Base-by-base conservation (phyloP, 2,329 filamentous ascomycete genomes). In the Nigrospora sphaerica region DNA sequence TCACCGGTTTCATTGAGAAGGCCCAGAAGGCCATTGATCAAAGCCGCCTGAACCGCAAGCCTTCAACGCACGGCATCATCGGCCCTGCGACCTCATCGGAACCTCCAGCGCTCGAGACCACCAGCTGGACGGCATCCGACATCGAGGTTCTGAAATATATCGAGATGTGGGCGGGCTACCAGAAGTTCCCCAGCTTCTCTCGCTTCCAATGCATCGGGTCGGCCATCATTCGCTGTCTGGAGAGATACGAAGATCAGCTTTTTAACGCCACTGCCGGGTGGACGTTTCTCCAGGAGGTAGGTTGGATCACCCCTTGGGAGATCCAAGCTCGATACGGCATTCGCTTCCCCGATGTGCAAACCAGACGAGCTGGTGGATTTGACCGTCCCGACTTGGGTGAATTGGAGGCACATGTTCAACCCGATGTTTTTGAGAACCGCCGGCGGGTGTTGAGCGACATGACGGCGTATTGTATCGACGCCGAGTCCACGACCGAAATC, bases 211-310 rank as follows among this genome's bases (percentile, higher is more conserved):
- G 80, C 34, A 68, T 85, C 48, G 85, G 83, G 1, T 76, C 85
- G 5, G 63, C 78, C 12, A 72, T 93, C 33, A 61, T 93, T 34
- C 77, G 80, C 17, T 74, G 78, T 10, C 66, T 81, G 1, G 74
- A 72, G 1, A 69, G 82, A 45, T 92, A 92, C 57, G 54, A 63
- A 6, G 67, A 77, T 7, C 63, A 74, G 41, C 62, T 63, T 42
- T 66, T 81, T 34, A 69, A 72, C 19, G 60, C 67, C 13, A 59
- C 62, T 36, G 69, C 72, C 5, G 76, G 75, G 33, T 83, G 79
- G 73, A 74, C 79, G 1, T 88, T 91, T 52, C 65, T 93, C 31
- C 85, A 91, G 57, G 88, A 93, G 60, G 72, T 91, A 36, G 86
- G 86, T 12, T 79, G 81, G 45, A 74, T 89, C 37, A 67, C 78